Percentiles rank a stretch among this genome's conserved stretches.
Evolutionary conservation across 2,329 filamentous ascomycete species (phyloP).

Genomic region (Penicillium thymicola): DNA sequence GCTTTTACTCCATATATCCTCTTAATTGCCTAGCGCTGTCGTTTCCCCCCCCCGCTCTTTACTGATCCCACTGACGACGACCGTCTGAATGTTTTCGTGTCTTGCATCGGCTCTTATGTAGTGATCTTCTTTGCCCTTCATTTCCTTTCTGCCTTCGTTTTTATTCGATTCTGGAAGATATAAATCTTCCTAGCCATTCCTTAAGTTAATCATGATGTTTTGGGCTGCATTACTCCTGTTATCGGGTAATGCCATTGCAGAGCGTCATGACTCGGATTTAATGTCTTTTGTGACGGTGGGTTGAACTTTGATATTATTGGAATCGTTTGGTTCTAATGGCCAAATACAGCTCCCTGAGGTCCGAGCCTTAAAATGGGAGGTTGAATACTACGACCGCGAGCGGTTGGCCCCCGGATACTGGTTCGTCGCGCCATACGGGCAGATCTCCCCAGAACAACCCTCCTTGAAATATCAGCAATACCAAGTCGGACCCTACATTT

Average conservation of each 20-base stretch:
- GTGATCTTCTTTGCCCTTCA: background rate
- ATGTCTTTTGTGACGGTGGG: conserved; percentile 36
- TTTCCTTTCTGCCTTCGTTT: conserved; percentile 5
- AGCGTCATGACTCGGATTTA: conserved; percentile 30
- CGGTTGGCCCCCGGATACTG: conserved; percentile 44
- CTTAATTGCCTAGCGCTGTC: background rate
- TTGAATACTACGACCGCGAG: conserved; percentile 23
- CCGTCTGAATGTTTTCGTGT: background rate
- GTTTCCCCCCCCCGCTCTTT: background rate
- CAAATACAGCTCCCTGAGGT: conserved; percentile 27
- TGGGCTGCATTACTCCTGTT: conserved; percentile 24
- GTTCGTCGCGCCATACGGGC: conserved; percentile 48
- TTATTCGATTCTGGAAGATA: conserved; percentile 9
- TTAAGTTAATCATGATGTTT: conserved; percentile 25
- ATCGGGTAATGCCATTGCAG: conserved; percentile 21
- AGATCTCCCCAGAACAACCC: conserved; percentile 22
- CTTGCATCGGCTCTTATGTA: background rate
- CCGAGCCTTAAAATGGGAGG: conserved; percentile 29
- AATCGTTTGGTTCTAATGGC: conserved; percentile 1
- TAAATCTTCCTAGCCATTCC: conserved; percentile 28
- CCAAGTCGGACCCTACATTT: conserved; percentile 50
- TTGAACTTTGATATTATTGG: background rate
- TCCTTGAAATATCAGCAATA: conserved; percentile 36
- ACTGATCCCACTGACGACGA: background rate
- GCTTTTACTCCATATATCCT: background rate